Conservation (phyloP, 306 rosid genomes). For the Medicago ruthenica region DNA sequence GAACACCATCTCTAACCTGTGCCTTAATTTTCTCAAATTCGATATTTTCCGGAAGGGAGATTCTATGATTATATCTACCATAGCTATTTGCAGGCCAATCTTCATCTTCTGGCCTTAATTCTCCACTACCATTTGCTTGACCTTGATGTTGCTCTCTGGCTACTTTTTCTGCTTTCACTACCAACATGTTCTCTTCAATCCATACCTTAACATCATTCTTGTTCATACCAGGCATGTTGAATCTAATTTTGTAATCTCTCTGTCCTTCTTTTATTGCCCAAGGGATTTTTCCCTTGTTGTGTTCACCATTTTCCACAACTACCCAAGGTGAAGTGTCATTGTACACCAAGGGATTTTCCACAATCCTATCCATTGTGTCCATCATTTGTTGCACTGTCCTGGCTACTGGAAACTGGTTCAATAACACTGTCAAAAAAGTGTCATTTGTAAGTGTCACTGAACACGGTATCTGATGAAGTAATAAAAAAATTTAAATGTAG, state of each 20-base stretch:
- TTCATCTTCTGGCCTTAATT: not conserved
- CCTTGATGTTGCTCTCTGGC: constrained; percentile 12
- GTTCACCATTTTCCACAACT: constrained; percentile 37
- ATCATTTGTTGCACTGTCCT: constrained; percentile 48
- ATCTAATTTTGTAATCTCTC: constrained; percentile 42
- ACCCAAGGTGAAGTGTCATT: constrained; percentile 34
- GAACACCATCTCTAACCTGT: constrained; percentile 45
- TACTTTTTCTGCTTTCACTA: constrained; percentile 48
- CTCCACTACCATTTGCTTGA: constrained; percentile 28
- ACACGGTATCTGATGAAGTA: not conserved
- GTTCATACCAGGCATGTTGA: constrained; percentile 50
- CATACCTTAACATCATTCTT: constrained; percentile 51
- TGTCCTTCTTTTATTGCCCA: constrained; percentile 49
- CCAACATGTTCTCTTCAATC: constrained; percentile 49
- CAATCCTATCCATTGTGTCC: constrained; percentile 51
- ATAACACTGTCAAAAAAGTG: constrained; percentile 19
- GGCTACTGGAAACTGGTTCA: constrained; percentile 48
- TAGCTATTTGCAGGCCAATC: constrained; percentile 45
- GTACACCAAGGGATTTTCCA: constrained; percentile 41
- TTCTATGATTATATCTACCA: constrained; percentile 44
- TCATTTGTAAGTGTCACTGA: constrained; percentile 26
- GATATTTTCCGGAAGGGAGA: constrained; percentile 38
- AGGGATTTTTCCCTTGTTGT: constrained; percentile 36
- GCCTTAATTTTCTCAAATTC: constrained; percentile 49
- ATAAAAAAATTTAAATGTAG: not conserved